phyloP scores from a whole-genome alignment of 306 rosid genomes.

The Dicorynia guianensis region DNA sequence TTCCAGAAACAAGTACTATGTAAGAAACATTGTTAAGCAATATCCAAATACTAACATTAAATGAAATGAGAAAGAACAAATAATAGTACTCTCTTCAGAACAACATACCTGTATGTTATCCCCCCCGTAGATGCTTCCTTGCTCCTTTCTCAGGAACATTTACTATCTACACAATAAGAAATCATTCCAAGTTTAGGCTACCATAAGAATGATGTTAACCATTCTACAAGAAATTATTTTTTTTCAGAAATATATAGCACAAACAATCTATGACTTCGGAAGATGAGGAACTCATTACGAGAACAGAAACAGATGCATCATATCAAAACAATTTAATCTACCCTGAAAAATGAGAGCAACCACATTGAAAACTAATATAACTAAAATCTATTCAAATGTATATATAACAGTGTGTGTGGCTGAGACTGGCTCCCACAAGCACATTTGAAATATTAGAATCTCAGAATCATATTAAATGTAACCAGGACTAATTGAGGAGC shows the following conservation, averaged over 20 bases:
- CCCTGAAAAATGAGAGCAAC: conserved; percentile 18
- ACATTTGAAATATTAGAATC: conserved; percentile 1
- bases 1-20: conserved; percentile 25
- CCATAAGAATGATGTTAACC: conserved; percentile 27
- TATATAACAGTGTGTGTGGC: not conserved
- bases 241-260: conserved; percentile 24
- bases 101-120: conserved; percentile 90
- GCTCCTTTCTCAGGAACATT: conserved; percentile 99
- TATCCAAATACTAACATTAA: not conserved
- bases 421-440: conserved; percentile 3
- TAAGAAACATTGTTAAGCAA: conserved; percentile 10
- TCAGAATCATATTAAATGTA: not conserved
- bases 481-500: not conserved
- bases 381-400: not conserved
- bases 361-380: conserved; percentile 7
- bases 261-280: conserved; percentile 12
- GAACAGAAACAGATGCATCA: conserved; percentile 4
- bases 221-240: conserved; percentile 3
- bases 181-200: conserved; percentile 45
- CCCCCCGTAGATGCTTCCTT: conserved; percentile 94
- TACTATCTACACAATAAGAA: conserved; percentile 80
- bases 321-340: not conserved
- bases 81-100: conserved; percentile 31
- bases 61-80: conserved; percentile 16
- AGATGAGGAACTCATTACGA: not conserved